Base-by-base conservation (phyloP, 306 rosid genomes). In the Quercus ilex region DNA sequence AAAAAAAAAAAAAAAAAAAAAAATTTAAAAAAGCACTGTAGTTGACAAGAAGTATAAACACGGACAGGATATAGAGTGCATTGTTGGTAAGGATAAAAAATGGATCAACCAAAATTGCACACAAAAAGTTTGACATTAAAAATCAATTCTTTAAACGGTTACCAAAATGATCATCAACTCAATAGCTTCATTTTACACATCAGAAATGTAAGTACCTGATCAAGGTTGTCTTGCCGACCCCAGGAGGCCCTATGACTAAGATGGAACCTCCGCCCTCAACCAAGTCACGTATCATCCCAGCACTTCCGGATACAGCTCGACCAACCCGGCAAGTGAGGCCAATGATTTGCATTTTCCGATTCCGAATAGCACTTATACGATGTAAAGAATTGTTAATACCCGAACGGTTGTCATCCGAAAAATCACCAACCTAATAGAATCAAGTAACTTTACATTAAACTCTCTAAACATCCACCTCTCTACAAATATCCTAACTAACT, bases 241-340 rank as follows among this genome's bases (percentile, higher is more conserved):
- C 99, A 67, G 99, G 99, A 78, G 99, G 97, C 87, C 99, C 99
- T 63, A 96, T 89, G 28, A 96, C 96, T 95, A 96, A 86, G 80
- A 96, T 83, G 80, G 99, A 96, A 79, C 90, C 94, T 62, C 92
- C 93, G 46, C 85, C 85, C 86, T 89, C 91, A 81, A 93, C 69
- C 83, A 96, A 87, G 86, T 96, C 99, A n/a, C 86, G 91, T 38
- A 96, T 77, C 33, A 96, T 89, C 85, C 88, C 94, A 11, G 99
- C 99, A 88, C 98, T 96, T 51, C 98, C 98, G 20, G 91, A 82
- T 69, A 93, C 89, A 20, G 96, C 94, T 79, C 98, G 87, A 58
- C 99, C 99, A 56, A 93, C 99, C 49, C 97, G 97, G 88, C 99
- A 96, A 71, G 99, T 96, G 62, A 96, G 98, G 73, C 99, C 99